Base-by-base conservation (phyloP, 441 rosid genomes). In the Aleurites moluccanus region DNA sequence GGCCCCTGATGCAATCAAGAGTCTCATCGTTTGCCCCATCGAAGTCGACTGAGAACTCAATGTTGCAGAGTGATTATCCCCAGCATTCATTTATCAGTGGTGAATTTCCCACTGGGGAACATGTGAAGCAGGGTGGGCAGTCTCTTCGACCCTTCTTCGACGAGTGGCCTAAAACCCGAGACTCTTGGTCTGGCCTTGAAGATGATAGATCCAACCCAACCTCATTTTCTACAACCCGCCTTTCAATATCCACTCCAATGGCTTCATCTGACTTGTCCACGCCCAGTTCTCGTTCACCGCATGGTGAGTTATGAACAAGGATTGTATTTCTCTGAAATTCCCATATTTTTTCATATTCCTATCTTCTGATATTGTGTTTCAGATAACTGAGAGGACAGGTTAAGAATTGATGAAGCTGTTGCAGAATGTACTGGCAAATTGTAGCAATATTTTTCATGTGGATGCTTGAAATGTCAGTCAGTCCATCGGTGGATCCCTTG, bases 71-170 rank as follows among this genome's bases (percentile, higher is more conserved):
- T 47, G 84, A 80, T 53, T 80, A 82, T 69, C 78, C 83, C 21
- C 85, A 78, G 71, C 81, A 77, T 77, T 75, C 84, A 27, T 69
- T 78, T 65, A 71, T 79, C 78, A 10, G 76, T 10, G 57, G 67
- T 13, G 87, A 80, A 62, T 85, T 72, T 30, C 56, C 78, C 28
- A 49, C 85, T 0, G 80, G 83, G 49, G 85, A 83, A 69, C 57
- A 85, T 25, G 76, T 56, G 57, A 81, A 83, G 70, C 86, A 73
- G 47, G 85, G 83, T 55, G 83, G 85, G 68, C 88, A 84, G 73
- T 77, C 90, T 50, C 89, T 88, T 68, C 85, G 89, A 23, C 87
- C 89, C 56, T 88, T 88, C 85, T 79, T 87, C 10, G 89, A 88
- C 0, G 90, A 88, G 82, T 85, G 89, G 90, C 90, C 92, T 49